A percentile compares a stretch with the other conserved stretches of the same genome.
Conservation (phyloP, 805 yeast genomes). For the Lipomyces starkeyi region DNA sequence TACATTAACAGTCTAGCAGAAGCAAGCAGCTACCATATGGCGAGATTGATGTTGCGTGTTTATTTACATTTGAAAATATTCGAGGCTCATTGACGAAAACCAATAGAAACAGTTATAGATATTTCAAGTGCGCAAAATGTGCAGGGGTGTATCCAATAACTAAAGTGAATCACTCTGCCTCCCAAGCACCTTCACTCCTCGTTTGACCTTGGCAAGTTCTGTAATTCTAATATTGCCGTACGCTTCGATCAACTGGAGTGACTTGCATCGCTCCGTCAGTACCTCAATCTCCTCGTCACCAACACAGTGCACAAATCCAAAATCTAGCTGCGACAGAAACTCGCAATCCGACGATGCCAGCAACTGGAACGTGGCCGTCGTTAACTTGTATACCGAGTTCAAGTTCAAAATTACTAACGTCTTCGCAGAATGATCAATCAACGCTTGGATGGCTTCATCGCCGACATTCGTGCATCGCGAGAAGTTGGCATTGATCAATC, state of each 20-base stretch:
- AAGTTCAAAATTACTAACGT: constrained; percentile 73
- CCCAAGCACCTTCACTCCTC: constrained; percentile 70
- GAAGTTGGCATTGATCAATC: constrained; percentile 64
- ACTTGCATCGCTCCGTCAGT: constrained; percentile 64
- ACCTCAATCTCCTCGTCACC: constrained; percentile 70
- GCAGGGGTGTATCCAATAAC: neutral
- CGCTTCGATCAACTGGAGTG: constrained; percentile 64
- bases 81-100: neutral
- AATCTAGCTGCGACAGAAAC: constrained; percentile 68
- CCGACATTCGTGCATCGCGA: constrained; percentile 70
- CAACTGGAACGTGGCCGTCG: constrained; percentile 48
- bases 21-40: too few relatives aligned
- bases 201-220: constrained; percentile 56
- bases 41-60: too few relatives aligned
- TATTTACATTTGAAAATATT: neutral
- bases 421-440: constrained; percentile 65
- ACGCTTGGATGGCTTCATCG: constrained; percentile 64
- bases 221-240: constrained; percentile 64
- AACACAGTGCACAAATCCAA: constrained; percentile 79
- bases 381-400: constrained; percentile 70
- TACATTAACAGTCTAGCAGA: too few relatives aligned
- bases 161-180: constrained; percentile 62
- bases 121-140: neutral
- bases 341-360: constrained; percentile 52
- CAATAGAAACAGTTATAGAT: neutral